These are phyloP conservation scores for Citrus medica DNA, from an alignment of 345 rosid species.

Conservation along the genomic window DNA sequence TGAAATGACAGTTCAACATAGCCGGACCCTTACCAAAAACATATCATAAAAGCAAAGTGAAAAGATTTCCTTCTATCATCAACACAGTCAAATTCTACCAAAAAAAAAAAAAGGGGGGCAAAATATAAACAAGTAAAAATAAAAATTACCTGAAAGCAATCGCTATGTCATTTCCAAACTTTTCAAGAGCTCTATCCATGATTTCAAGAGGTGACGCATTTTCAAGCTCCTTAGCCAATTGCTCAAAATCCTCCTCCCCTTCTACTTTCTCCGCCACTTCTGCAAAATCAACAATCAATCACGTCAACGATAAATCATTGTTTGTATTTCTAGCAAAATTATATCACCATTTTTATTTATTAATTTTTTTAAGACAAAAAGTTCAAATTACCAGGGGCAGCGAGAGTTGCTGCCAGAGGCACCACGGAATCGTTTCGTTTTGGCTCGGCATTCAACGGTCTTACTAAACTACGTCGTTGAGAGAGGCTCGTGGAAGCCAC, in stretches of 20 bases:
- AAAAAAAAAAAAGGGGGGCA: not conserved
- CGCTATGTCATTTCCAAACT: slow-evolving; percentile 79
- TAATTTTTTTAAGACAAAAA: not conserved
- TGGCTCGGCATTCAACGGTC: slow-evolving; percentile 56
- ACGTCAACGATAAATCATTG: not conserved
- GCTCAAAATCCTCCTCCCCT: slow-evolving; percentile 50
- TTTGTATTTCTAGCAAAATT: not conserved
- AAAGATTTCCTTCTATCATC: not conserved
- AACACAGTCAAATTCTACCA: not conserved
- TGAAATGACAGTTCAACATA: too few species aligned
- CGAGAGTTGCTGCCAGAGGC: slow-evolving; percentile 48
- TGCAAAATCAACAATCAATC: slow-evolving; percentile 20
- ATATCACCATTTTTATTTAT: not conserved
- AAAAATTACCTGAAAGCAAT: slow-evolving; percentile 79
- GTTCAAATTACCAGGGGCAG: slow-evolving; percentile 55
- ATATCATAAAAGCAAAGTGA: not conserved
- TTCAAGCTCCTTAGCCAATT: slow-evolving; percentile 52
- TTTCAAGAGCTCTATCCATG: slow-evolving; percentile 86
- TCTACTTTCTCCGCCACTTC: slow-evolving; percentile 59
- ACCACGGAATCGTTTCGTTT: slow-evolving; percentile 49
- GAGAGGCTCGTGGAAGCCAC: slow-evolving; percentile 31
- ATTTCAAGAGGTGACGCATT: slow-evolving; percentile 85
- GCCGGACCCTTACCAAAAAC: not conserved
- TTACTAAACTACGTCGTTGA: slow-evolving; percentile 38
- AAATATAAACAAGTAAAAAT: not conserved